Percentiles rank a stretch among this genome's conserved stretches.
phyloP scores from a whole-genome alignment of 2,329 filamentous ascomycete genomes.

The Zymoseptoria pseudotritici region DNA sequence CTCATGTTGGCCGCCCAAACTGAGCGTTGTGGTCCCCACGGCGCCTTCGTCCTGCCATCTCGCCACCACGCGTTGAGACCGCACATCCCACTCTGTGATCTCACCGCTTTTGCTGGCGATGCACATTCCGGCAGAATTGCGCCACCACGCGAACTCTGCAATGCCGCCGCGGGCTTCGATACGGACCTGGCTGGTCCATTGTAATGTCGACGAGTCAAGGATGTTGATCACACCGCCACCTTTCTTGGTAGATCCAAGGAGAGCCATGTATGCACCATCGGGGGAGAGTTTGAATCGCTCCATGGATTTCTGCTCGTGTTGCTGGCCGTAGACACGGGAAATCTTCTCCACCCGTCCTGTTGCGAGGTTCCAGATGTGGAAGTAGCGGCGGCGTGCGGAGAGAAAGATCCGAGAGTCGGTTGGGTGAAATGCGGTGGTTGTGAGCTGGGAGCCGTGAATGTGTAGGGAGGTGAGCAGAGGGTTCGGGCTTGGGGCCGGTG shows the following conservation, averaged over 20 bases:
- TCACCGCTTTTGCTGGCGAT: conserved; percentile 82
- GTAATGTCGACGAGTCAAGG: conserved; percentile 68
- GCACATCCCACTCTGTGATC: conserved; percentile 79
- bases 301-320: conserved; percentile 81
- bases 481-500: conserved; percentile 67
- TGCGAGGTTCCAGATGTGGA: conserved; percentile 87
- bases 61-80: conserved; percentile 60
- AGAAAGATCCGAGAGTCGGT: conserved; percentile 74
- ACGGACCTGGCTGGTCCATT: conserved; percentile 79
- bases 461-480: conserved; percentile 86
- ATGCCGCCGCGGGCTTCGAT: conserved; percentile 77
- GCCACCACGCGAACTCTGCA: conserved; percentile 91
- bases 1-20: conserved; percentile 60
- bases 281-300: conserved; percentile 84
- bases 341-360: conserved; percentile 79
- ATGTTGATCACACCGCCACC: conserved; percentile 85
- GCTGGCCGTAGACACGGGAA: conserved; percentile 64
- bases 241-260: conserved; percentile 72
- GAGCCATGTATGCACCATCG: conserved; percentile 75
- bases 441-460: conserved; percentile 73
- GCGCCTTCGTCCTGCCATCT: conserved; percentile 88
- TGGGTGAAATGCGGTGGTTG: conserved; percentile 70
- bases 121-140: conserved; percentile 69
- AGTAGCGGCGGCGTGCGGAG: conserved; percentile 79
- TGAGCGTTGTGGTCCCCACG: conserved; percentile 74